These are phyloP conservation scores for Thozetella sp. DNA, from an alignment of 495 filamentous ascomycete species.

Conservation along the genomic window DNA sequence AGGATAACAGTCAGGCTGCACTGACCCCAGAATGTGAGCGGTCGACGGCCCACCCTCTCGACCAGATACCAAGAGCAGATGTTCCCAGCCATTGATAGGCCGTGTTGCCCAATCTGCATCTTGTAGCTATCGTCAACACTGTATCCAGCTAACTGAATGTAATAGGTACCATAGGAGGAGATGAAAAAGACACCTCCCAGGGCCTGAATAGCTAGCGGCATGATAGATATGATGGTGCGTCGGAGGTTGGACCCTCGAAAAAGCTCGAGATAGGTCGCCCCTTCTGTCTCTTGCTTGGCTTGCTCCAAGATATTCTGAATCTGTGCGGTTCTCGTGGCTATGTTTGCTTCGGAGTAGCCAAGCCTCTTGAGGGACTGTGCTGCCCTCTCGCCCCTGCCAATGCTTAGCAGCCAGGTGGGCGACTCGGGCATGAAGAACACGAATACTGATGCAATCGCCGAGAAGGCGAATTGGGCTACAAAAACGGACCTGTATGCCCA, in stretches of 20 bases:
- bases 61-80: slow-evolving; percentile 29
- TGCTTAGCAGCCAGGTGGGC: slow-evolving; percentile 22
- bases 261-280: slow-evolving; percentile 33
- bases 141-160: slow-evolving; percentile 30
- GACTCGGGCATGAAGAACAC: slow-evolving; percentile 21
- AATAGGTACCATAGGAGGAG: slow-evolving; percentile 31
- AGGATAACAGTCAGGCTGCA: slow-evolving; percentile 23
- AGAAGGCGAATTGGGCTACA: slow-evolving; percentile 25
- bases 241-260: slow-evolving; percentile 33
- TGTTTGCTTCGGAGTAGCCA: slow-evolving; percentile 11
- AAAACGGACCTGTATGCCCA: slow-evolving; percentile 35
- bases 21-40: slow-evolving; percentile 24
- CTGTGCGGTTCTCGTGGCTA: slow-evolving; percentile 8
- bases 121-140: slow-evolving; percentile 23
- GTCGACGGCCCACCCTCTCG: slow-evolving; percentile 27
- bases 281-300: slow-evolving; percentile 27
- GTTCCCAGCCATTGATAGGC: slow-evolving; percentile 29
- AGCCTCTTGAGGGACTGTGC: slow-evolving; percentile 20
- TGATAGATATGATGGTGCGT: slow-evolving; percentile 32
- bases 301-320: slow-evolving; percentile 20
- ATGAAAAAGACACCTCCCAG: slow-evolving; percentile 29
- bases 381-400: slow-evolving; percentile 35
- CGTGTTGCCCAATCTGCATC: slow-evolving; percentile 31
- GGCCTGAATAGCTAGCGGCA: slow-evolving; percentile 30
- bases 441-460: slow-evolving; percentile 14